Percentiles rank a stretch among this genome's conserved stretches.
Evolutionary conservation across 2,329 filamentous ascomycete species (phyloP).

Genomic region (Phialocephala subalpina): DNA sequence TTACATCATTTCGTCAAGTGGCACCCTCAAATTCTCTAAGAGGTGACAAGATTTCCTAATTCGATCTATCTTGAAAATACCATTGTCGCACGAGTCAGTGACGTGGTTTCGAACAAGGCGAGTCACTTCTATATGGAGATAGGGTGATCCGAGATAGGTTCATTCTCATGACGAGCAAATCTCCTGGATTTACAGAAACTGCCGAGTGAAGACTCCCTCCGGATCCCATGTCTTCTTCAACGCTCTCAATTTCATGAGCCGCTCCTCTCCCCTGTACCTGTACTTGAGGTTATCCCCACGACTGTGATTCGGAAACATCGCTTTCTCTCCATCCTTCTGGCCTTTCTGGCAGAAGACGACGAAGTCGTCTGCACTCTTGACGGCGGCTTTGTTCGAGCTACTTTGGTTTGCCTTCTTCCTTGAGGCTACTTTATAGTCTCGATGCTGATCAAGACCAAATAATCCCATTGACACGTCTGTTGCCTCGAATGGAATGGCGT

Average conservation of each 20-base stretch:
- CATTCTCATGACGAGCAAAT: too few species aligned
- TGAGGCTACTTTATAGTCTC: too few species aligned
- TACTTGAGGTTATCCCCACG: constrained; percentile 12
- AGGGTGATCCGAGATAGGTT: too few species aligned
- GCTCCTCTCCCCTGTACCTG: constrained; percentile 13
- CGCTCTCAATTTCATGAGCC: constrained; percentile 34
- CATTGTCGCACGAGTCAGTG: too few species aligned
- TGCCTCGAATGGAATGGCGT: too few species aligned
- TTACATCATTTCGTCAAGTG: too few species aligned
- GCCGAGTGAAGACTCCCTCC: constrained; percentile 32
- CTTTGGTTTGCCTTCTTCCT: neutral
- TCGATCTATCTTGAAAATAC: too few species aligned
- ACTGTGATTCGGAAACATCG: constrained; percentile 17
- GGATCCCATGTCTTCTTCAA: constrained; percentile 43
- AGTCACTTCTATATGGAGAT: too few species aligned
- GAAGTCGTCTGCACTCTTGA: constrained; percentile 11
- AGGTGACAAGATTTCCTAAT: too few species aligned
- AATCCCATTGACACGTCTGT: neutral
- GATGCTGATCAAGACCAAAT: too few species aligned
- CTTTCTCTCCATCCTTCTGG: constrained; percentile 9
- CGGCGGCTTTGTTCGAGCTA: neutral
- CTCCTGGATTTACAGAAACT: constrained; percentile 12
- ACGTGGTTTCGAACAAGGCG: too few species aligned
- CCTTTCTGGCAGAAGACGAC: constrained; percentile 11
- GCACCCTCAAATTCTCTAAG: too few species aligned